A percentile compares a stretch with the other conserved stretches of the same genome.
Evolutionary conservation across 305 asterid species (phyloP).

Genomic region (Fraxinus sp.): DNA sequence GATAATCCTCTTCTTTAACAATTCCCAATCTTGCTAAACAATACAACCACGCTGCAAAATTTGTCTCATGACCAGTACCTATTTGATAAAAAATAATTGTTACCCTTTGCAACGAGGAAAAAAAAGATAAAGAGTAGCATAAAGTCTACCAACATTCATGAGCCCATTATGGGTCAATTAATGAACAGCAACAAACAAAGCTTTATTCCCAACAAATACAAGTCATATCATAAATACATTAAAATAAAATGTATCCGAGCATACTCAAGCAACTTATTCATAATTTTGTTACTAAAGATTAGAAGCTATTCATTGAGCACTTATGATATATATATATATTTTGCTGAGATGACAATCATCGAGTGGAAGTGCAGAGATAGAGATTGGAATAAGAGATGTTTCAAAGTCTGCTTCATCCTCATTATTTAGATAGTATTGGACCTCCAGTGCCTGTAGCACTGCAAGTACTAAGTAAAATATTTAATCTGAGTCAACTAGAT

Average conservation of each 20-base stretch:
- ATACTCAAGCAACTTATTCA: not conserved
- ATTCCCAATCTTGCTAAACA: conserved; percentile 72
- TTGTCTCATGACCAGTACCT: conserved; percentile 95
- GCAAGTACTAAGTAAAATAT: not conserved
- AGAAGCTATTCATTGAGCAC: not conserved
- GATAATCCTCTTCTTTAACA: conserved; percentile 77
- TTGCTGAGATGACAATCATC: not conserved
- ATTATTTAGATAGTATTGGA: not conserved
- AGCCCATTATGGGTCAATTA: not conserved
- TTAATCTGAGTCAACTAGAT: not conserved
- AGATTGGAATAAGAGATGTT: not conserved
- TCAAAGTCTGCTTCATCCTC: not conserved
- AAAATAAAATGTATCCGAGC: not conserved
- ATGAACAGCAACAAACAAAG: not conserved
- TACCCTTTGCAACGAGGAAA: not conserved
- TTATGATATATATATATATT: not conserved
- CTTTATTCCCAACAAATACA: not conserved
- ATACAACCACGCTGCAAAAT: conserved; percentile 82
- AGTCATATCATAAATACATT: not conserved
- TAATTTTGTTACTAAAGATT: not conserved
- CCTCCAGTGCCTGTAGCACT: not conserved
- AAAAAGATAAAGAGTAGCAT: conserved; percentile 3
- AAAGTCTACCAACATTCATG: conserved; percentile 3
- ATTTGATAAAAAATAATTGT: conserved; percentile 1
- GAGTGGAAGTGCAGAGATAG: not conserved